These are phyloP conservation scores for Phoma herbarum DNA, from an alignment of 2,329 filamentous ascomycete species.

Conservation along the genomic window DNA sequence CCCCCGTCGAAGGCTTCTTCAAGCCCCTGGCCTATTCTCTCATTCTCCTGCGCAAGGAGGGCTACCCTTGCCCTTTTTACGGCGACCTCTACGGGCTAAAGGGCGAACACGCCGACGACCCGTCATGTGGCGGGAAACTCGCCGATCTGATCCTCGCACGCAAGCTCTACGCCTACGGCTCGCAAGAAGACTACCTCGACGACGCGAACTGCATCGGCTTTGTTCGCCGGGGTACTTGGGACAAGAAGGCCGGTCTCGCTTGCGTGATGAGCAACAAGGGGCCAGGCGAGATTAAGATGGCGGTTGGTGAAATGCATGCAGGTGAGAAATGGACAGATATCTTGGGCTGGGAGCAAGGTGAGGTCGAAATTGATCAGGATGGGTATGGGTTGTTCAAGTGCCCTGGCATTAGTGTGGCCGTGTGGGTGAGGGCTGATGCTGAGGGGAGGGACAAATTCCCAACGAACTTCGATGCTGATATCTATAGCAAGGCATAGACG, in stretches of 20 bases:
- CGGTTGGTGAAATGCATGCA: conserved; percentile 65
- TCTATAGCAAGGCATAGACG: conserved; percentile 39
- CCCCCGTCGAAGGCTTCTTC: conserved; percentile 71
- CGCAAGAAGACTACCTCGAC: conserved; percentile 71
- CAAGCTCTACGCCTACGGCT: conserved; percentile 72
- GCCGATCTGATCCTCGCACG: conserved; percentile 68
- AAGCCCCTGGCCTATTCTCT: conserved; percentile 76
- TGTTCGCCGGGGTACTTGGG: conserved; percentile 62
- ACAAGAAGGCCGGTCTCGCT: conserved; percentile 57
- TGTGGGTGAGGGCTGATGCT: conserved; percentile 68
- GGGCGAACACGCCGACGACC: conserved; percentile 62
- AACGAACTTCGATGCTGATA: conserved; percentile 47
- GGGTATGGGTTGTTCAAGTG: conserved; percentile 67
- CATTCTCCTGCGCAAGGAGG: conserved; percentile 71
- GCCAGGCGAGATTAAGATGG: conserved; percentile 65
- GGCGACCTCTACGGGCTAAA: conserved; percentile 73
- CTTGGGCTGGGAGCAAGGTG: conserved; percentile 62
- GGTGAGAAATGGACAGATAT: conserved; percentile 73
- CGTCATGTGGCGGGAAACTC: conserved; percentile 62
- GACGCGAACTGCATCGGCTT: conserved; percentile 68
- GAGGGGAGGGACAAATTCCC: conserved; percentile 55
- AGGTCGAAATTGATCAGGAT: conserved; percentile 66
- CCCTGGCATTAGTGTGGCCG: conserved; percentile 61
- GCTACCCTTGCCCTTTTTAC: conserved; percentile 74
- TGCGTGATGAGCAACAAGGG: conserved; percentile 62